Percentiles rank a stretch among this genome's conserved stretches.
Evolutionary conservation across 2,329 filamentous ascomycete genomes (phyloP).

Genomic region (Apiospora aurea): DNA sequence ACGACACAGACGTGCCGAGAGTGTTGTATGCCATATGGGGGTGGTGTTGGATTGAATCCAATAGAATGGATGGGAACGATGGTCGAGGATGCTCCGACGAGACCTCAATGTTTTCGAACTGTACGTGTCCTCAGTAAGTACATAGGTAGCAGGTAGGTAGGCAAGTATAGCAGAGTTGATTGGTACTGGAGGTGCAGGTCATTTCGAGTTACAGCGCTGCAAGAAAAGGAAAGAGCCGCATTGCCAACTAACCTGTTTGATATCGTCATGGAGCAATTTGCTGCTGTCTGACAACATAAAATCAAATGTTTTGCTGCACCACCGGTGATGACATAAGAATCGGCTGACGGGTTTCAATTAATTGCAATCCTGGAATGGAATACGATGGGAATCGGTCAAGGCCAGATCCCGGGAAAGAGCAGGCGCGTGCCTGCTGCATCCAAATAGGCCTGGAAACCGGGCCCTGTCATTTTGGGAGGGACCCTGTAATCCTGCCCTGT

Average conservation of each 20-base stretch:
- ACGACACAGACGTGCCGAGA: background rate
- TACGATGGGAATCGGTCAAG: background rate
- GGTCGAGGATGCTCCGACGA: background rate
- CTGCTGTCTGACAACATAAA: background rate
- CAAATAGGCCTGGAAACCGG: background rate
- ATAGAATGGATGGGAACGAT: background rate
- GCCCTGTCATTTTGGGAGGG: background rate
- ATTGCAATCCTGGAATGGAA: background rate
- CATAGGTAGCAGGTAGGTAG: no score
- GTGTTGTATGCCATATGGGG: background rate
- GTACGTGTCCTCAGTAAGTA: no score
- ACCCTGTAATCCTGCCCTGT: background rate
- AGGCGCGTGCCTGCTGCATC: background rate
- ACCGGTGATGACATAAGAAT: constrained; percentile 10
- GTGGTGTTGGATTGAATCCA: background rate
- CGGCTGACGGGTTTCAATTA: background rate
- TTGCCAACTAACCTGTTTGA: constrained; percentile 1
- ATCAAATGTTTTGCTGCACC: background rate
- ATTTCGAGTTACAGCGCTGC: background rate
- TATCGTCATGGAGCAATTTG: background rate
- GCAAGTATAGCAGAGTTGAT: background rate
- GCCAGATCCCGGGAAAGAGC: background rate
- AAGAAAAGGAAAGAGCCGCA: background rate
- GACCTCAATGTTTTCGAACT: background rate
- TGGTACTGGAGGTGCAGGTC: background rate